Base-by-base conservation (phyloP, 2,329 filamentous ascomycete genomes). In the Phyllosticta citribraziliensis region DNA sequence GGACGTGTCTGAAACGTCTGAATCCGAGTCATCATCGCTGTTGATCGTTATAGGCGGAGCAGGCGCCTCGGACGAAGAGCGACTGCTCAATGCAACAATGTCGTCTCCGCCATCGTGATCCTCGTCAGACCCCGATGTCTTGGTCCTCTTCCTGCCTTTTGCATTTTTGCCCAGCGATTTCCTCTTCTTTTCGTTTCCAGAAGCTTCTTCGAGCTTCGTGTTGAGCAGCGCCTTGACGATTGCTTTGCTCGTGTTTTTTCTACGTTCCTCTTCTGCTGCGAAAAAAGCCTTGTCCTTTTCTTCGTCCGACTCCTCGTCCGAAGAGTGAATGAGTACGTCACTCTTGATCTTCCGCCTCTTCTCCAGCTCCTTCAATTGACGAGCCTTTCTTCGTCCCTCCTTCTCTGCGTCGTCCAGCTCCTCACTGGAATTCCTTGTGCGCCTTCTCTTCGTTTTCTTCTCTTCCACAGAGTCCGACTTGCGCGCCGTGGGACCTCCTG, bases 221-320 rank as follows among this genome's bases (percentile, higher is more conserved):
- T 73, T 75, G 47, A 77, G 71, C 59, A 84, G 65, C 5, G 78
- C 78, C 57, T 79, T 76, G 61, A 76, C 76, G 62, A 84, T 77
- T 17, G 77, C 75, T 33, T 76, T 73, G 27, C 74, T 74, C 57
- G 81, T 82, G 55, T 81, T 81, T 65, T 84, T 80, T 56, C 88
- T 79, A 63, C 87, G 79, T 65, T 81, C 76, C 72, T 87, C 85
- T 74, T 97, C 92, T 17, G 83, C 80, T 2, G 82, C 85, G 73
- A 93, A 97, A 74, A 97, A 97, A 20, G 83, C 84, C 22, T 71
- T 78, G 73, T 89, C 84, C 61, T 84, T 83, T 55, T 91, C 90
- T 35, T 82, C 85, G 68, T 96, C 91, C n/a, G 83, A 87, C 66
- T 96, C 91, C 58, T 97, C 94, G 70, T 97, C 94, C 66, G 88